Evolutionary conservation across 2,329 filamentous ascomycete genomes (phyloP).

Genomic region (Laburnicola sp.): DNA sequence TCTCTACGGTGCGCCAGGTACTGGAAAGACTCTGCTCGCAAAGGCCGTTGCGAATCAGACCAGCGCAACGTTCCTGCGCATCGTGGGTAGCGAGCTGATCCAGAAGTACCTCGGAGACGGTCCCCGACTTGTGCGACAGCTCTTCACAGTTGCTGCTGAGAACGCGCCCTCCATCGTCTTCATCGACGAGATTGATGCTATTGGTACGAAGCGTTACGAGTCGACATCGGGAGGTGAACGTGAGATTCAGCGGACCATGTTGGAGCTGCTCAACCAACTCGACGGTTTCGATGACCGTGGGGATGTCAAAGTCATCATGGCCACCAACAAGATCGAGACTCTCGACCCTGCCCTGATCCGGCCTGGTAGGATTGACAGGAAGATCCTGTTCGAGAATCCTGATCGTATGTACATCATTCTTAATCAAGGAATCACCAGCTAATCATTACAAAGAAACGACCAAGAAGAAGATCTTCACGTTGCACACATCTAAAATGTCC

Average conservation of each 20-base stretch:
- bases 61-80: conserved; percentile 96
- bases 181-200: conserved; percentile 98
- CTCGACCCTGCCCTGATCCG: conserved; percentile 94
- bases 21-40: conserved; percentile 91
- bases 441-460: conserved; percentile 79
- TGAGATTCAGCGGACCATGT: conserved; percentile 97
- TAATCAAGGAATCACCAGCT: conserved; percentile 35
- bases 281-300: conserved; percentile 98
- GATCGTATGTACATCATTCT: conserved; percentile 57
- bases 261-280: conserved; percentile 96
- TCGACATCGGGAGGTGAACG: conserved; percentile 95
- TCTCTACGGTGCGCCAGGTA: conserved; percentile 94
- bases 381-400: conserved; percentile 81
- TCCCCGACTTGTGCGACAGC: conserved; percentile 88
- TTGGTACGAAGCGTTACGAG: conserved; percentile 98
- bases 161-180: conserved; percentile 97
- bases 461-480: conserved; percentile 94
- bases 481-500: conserved; percentile 99
- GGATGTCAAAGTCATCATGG: conserved; percentile 99
- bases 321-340: conserved; percentile 99
- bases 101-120: conserved; percentile 99
- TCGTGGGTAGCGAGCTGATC: conserved; percentile 95
- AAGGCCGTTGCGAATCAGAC: conserved; percentile 99
- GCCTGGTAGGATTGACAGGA: conserved; percentile 96
- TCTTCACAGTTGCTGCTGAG: conserved; percentile 94